Evolutionary conservation across 2,329 filamentous ascomycete species (phyloP).

Genomic region (Pseudogymnoascus pannorum): DNA sequence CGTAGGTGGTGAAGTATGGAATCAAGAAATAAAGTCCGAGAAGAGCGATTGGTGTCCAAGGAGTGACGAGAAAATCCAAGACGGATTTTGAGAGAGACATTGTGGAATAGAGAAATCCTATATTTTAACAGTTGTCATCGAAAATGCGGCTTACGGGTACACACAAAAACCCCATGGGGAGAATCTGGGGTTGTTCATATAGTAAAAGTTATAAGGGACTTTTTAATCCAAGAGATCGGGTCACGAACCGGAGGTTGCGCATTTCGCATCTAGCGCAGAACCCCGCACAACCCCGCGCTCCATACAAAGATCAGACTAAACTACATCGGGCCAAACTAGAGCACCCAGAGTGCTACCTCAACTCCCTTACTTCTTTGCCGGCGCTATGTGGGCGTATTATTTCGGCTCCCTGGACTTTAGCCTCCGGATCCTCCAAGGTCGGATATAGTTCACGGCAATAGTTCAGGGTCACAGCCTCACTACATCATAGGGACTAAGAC

Average conservation of each 20-base stretch:
- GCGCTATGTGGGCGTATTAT: constrained; percentile 5
- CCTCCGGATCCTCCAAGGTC: not conserved
- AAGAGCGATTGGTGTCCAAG: constrained; percentile 41
- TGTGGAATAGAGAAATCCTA: constrained; percentile 14
- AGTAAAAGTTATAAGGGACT: constrained; percentile 1
- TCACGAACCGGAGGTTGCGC: not conserved
- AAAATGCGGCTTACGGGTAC: not conserved
- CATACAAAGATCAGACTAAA: not conserved
- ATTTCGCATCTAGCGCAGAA: not conserved
- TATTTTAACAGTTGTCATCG: not conserved
- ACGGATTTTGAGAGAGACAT: constrained; percentile 25
- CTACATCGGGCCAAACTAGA: not conserved
- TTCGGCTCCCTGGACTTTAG: not conserved
- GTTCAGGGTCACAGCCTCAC: not conserved
- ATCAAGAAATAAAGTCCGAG: constrained; percentile 33
- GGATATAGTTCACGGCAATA: constrained; percentile 1
- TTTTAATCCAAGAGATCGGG: not conserved
- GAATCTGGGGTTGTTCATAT: not conserved
- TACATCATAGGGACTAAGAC: not conserved
- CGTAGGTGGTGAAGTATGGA: constrained; percentile 28
- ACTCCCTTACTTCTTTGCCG: not conserved
- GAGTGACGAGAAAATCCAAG: constrained; percentile 34
- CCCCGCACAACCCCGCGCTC: constrained; percentile 6
- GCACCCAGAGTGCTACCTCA: not conserved
- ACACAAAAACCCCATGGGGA: not conserved